Percentiles rank a stretch among this genome's conserved stretches.
Evolutionary conservation across 1,284 basidiomycete genomes (phyloP).

Genomic region (Peniophora sp.): DNA sequence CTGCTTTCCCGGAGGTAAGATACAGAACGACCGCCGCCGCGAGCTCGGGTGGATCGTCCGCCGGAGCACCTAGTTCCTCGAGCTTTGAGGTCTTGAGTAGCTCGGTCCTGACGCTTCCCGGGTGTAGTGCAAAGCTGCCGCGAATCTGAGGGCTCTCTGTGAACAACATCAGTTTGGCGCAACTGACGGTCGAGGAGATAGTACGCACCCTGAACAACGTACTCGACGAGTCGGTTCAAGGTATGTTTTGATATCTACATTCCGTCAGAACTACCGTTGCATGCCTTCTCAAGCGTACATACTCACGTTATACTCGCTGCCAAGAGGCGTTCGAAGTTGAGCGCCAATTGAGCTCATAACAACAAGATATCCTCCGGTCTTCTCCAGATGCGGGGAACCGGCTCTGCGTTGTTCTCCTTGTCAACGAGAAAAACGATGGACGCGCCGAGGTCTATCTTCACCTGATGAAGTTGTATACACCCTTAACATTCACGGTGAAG

Average conservation of each 20-base stretch:
- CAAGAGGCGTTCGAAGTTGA: not conserved
- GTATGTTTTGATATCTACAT: not conserved
- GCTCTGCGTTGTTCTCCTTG: too few relatives aligned
- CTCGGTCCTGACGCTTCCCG: not conserved
- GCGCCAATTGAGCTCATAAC: not conserved
- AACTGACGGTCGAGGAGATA: too few relatives aligned
- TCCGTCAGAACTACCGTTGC: too few relatives aligned
- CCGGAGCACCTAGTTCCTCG: not conserved
- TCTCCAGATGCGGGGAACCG: not conserved
- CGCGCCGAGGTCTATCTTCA: not conserved
- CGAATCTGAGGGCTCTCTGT: too few relatives aligned
- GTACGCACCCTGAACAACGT: not conserved
- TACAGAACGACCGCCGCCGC: not conserved
- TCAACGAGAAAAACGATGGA: too few relatives aligned
- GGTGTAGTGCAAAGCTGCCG: too few relatives aligned
- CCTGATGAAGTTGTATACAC: slow-evolving; percentile 1
- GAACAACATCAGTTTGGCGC: too few relatives aligned
- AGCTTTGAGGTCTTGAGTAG: not conserved
- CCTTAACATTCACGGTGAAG: not conserved
- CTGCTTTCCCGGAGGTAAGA: not conserved
- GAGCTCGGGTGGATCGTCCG: not conserved
- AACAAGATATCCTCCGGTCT: not conserved
- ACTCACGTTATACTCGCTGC: not conserved
- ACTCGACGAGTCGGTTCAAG: not conserved
- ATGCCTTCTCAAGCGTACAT: too few relatives aligned